A percentile compares a stretch with the other conserved stretches of the same genome.
These are phyloP conservation scores for Collybia mongolica DNA, from an alignment of 768 basidiomycete genomes.

Conservation along the genomic window DNA sequence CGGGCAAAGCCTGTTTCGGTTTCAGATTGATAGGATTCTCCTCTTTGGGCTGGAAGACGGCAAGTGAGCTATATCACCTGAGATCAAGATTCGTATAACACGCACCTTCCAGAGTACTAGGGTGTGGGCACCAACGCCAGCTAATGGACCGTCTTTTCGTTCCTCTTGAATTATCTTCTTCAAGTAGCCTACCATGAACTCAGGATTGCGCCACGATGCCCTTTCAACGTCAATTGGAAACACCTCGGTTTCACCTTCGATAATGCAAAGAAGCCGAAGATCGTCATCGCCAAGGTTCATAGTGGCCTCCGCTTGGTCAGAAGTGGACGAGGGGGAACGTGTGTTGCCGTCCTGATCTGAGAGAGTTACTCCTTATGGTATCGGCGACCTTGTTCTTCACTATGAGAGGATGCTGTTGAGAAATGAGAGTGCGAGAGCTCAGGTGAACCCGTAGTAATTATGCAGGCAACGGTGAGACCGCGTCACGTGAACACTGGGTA, in stretches of 20 bases:
- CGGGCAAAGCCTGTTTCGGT: conserved; percentile 7
- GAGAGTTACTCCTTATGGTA: too few species aligned
- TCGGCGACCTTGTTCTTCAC: too few species aligned
- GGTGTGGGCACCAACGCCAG: conserved; percentile 7
- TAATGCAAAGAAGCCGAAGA: conserved; percentile 10
- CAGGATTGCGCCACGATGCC: conserved; percentile 9
- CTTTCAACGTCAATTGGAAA: conserved; percentile 7
- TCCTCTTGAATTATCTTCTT: conserved; percentile 10
- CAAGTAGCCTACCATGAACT: conserved; percentile 7
- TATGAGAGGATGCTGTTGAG: too few species aligned
- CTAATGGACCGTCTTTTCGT: conserved; percentile 6
- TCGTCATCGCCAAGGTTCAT: conserved; percentile 8
- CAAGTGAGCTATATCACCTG: conserved; percentile 6
- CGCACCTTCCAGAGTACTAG: conserved; percentile 10
- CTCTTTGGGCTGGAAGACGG: conserved; percentile 3
- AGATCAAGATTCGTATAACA: conserved; percentile 4
- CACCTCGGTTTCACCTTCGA: conserved; percentile 11
- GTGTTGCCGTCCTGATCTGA: neutral
- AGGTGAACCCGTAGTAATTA: too few species aligned
- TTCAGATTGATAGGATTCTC: conserved; percentile 8
- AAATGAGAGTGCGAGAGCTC: too few species aligned
- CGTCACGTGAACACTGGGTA: too few species aligned
- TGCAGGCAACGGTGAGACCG: too few species aligned
- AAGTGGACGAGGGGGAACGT: conserved; percentile 3
- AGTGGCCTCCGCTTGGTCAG: conserved; percentile 4